phyloP scores from a whole-genome alignment of 2,329 filamentous ascomycete species.

The Cercospora sesami region DNA sequence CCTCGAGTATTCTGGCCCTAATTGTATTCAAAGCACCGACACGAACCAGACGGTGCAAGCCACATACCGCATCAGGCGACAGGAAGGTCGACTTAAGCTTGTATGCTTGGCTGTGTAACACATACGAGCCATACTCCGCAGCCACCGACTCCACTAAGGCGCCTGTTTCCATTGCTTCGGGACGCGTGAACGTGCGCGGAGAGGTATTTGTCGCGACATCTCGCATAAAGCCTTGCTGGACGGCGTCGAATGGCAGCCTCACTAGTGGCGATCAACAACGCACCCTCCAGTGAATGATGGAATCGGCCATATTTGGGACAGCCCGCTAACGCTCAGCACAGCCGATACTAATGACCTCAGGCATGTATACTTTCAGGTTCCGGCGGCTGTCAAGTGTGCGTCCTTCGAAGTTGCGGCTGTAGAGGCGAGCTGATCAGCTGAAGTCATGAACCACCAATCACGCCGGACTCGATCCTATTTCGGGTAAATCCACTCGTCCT shows the following conservation, averaged over 20 bases:
- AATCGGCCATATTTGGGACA: background rate
- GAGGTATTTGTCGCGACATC: background rate
- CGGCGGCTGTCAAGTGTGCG: background rate
- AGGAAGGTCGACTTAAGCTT: slow-evolving; percentile 13
- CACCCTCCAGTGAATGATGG: background rate
- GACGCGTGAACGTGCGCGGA: background rate
- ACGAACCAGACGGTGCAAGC: background rate
- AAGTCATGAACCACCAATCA: background rate
- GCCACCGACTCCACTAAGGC: background rate
- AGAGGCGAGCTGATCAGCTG: background rate
- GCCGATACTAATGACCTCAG: background rate
- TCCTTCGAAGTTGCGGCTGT: background rate
- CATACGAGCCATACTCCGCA: background rate
- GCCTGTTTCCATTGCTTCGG: background rate
- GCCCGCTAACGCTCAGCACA: background rate
- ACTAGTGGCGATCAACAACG: background rate
- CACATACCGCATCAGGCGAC: background rate
- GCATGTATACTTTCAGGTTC: background rate
- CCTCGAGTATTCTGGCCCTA: background rate
- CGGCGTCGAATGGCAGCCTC: background rate
- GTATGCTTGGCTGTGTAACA: slow-evolving; percentile 8
- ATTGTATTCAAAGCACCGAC: background rate
- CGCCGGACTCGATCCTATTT: background rate
- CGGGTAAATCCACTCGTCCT: background rate
- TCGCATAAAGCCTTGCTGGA: background rate